These are phyloP conservation scores for Cutaneotrichosporon arboriforme DNA, from an alignment of 1,284 basidiomycete species.

Conservation along the genomic window DNA sequence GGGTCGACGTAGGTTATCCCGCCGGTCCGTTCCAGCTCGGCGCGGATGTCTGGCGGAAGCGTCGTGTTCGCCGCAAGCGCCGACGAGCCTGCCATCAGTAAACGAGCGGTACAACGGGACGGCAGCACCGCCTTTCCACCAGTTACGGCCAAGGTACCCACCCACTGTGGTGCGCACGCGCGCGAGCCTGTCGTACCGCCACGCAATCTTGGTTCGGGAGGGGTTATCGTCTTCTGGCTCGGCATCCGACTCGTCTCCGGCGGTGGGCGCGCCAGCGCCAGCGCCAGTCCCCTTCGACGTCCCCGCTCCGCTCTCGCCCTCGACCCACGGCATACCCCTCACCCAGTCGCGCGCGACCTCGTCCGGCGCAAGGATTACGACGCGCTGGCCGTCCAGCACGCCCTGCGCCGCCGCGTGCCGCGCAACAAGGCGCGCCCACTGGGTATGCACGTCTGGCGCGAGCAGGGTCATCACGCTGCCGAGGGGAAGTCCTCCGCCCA, in stretches of 20 bases:
- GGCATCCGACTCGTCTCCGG: constrained; percentile 48
- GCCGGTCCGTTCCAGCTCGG: constrained; percentile 8
- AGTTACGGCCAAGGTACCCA: too few species aligned
- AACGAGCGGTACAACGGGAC: too few species aligned
- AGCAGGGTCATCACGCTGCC: constrained; percentile 68
- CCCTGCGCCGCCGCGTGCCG: constrained; percentile 87
- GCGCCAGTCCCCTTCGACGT: constrained; percentile 46
- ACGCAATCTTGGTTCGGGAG: constrained; percentile 66
- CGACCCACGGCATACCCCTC: constrained; percentile 71
- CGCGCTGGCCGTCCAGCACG: constrained; percentile 62
- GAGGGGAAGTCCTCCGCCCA: constrained; percentile 87
- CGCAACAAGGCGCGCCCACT: constrained; percentile 78
- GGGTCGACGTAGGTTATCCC: constrained; percentile 2
- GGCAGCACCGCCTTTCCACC: too few species aligned
- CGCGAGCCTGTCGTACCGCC: constrained; percentile 90
- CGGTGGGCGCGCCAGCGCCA: too few species aligned
- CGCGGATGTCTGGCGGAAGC: constrained; percentile 23
- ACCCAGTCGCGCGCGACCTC: constrained; percentile 52
- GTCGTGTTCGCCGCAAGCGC: constrained; percentile 16
- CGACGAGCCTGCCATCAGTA: constrained; percentile 1
- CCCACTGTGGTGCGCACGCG: constrained; percentile 79
- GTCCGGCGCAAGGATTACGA: constrained; percentile 62
- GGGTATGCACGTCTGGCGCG: constrained; percentile 74
- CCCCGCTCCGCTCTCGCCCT: constrained; percentile 34
- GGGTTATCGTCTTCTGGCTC: constrained; percentile 52